Base-by-base conservation (phyloP, 2,329 filamentous ascomycete genomes). In the Exophiala alcalophila region DNA sequence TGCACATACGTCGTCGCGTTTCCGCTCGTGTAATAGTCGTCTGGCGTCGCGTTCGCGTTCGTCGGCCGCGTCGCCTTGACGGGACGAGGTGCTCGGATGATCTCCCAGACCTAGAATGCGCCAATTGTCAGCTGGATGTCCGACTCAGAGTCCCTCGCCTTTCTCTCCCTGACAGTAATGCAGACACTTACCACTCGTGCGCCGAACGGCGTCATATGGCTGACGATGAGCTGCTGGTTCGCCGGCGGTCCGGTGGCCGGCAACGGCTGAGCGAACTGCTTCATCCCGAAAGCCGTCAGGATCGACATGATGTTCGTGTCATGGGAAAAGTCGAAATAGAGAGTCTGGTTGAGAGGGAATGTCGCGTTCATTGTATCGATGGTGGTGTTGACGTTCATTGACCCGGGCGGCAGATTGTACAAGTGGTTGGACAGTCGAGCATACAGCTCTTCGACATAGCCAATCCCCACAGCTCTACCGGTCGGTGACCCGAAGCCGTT, bases 311-410 rank as follows among this genome's bases (percentile, higher is more conserved):
- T 85, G 59, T 84, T 86, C 21, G 81, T 83, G 63, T 90, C 85
- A 61, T 90, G 85, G 11, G 77, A 81, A 61, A 89, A 89, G 67
- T 89, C 85, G 35, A 89, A 76, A 61, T 88, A 87, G 11, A 90
- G 69, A n/a, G 70, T 75, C 59, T 90, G 86, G 58, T 87, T 77
- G 3, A 85, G 65, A 0, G 85, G 85, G 60, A 90, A 90, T 0
- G 84, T 89, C 24, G 69, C 68, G 0, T 73, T 73, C 61, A 74
- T 85, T 58, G 72, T 77, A 40, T 61, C 59, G 3, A 64, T 48
- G 4, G 62, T 65, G 28, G 53, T 44, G 45, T 64, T 72, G 31
- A 70, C 59, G 56, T 86, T 81, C 59, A 55, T 57, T 5, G 51
- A 49, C 3, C 53, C 57, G 0, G 49, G 40, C 3, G 53, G 51